A percentile compares a stretch with the other conserved stretches of the same genome.
Evolutionary conservation across 1,284 basidiomycete genomes (phyloP).

Genomic region (Irpex sp.): DNA sequence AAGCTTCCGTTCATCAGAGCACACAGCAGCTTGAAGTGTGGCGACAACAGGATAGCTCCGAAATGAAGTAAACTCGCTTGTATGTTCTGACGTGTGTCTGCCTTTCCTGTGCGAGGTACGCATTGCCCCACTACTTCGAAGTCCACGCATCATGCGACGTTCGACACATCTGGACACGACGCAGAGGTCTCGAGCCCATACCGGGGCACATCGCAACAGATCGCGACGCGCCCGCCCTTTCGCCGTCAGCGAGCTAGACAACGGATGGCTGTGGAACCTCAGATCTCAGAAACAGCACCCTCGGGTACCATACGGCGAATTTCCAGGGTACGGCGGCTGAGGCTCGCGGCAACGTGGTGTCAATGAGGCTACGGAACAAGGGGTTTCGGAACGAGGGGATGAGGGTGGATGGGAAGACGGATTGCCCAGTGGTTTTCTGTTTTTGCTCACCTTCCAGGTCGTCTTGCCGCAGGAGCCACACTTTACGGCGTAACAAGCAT

Average conservation of each 20-base stretch:
- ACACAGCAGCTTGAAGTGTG: not conserved
- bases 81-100: not conserved
- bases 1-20: not conserved
- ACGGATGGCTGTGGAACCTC: not conserved
- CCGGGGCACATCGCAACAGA: not conserved
- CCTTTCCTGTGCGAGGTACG: not conserved
- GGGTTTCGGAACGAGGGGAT: not conserved
- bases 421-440: not conserved
- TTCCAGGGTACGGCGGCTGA: not conserved
- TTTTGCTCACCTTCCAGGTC: conserved; percentile 62
- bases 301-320: not conserved
- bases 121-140: not conserved
- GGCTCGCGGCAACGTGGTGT: not conserved
- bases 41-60: not conserved
- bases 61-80: not conserved
- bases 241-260: not conserved
- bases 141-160: not conserved
- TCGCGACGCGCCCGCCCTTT: not conserved
- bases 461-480: conserved; percentile 66
- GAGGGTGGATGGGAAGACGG: not conserved
- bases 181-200: not conserved
- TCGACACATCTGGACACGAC: not conserved
- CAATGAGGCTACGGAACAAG: not conserved
- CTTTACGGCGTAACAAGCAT: conserved; percentile 53
- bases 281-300: not conserved